Evolutionary conservation across 148 eudicot species (phyloP).

Genomic region (Vaccinium darrowii): DNA sequence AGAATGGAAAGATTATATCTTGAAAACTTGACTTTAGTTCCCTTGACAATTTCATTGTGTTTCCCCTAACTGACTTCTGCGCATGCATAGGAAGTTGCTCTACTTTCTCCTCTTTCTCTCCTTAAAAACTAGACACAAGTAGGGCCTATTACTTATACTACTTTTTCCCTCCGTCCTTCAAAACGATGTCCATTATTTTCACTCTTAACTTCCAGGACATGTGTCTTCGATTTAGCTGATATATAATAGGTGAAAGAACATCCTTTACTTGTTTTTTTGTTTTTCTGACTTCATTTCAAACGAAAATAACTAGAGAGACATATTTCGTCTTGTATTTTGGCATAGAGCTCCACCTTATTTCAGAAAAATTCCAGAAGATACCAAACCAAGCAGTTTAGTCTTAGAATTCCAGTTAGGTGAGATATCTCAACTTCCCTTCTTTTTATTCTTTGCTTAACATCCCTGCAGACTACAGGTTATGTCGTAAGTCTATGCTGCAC

Average conservation of each 20-base stretch:
- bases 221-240: neutral
- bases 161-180: neutral
- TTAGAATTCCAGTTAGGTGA: neutral
- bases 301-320: neutral
- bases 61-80: neutral
- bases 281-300: neutral
- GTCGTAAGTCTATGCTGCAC: neutral
- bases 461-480: neutral
- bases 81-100: neutral
- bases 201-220: neutral
- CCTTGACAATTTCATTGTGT: neutral
- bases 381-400: neutral
- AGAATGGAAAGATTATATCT: neutral
- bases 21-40: neutral
- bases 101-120: conserved; percentile 3
- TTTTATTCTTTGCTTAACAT: neutral
- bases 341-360: neutral
- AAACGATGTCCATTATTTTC: neutral
- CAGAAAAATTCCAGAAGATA: neutral
- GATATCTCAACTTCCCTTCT: neutral
- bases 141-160: neutral
- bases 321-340: neutral
- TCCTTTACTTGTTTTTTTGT: neutral
- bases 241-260: neutral
- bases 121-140: neutral